phyloP scores from a whole-genome alignment of 1,284 basidiomycete genomes.

The Rhodotorula sp. region DNA sequence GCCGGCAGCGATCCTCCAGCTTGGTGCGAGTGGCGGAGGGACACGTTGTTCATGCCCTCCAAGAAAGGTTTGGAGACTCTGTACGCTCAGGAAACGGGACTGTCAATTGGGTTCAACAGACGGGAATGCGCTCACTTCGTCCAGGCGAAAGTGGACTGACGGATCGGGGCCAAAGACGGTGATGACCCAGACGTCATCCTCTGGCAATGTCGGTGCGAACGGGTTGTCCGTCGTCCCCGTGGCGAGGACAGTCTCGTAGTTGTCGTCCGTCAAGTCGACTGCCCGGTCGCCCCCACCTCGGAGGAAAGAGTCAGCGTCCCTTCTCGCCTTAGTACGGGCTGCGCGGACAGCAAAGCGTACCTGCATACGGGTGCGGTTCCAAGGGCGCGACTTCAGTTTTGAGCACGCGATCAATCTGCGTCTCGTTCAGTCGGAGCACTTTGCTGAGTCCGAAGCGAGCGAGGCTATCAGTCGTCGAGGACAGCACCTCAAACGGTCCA shows the following conservation, averaged over 20 bases:
- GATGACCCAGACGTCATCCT: slow-evolving; percentile 36
- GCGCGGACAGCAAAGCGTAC: slow-evolving; percentile 6
- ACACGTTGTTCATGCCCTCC: slow-evolving; percentile 26
- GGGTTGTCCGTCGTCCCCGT: slow-evolving; percentile 30
- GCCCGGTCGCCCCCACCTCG: background rate
- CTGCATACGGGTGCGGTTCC: slow-evolving; percentile 24
- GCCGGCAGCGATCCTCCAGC: slow-evolving; percentile 27
- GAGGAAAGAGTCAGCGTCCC: background rate
- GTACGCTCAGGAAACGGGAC: background rate
- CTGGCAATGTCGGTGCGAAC: slow-evolving; percentile 11
- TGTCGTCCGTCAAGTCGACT: slow-evolving; percentile 40
- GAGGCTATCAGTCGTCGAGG: background rate
- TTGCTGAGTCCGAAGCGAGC: slow-evolving; percentile 12
- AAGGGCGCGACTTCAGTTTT: background rate
- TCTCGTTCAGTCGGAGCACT: slow-evolving; percentile 34
- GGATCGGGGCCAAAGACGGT: slow-evolving; percentile 32
- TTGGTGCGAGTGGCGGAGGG: slow-evolving; percentile 26
- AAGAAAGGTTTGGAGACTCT: slow-evolving; percentile 30
- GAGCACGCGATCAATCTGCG: slow-evolving; percentile 27
- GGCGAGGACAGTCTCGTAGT: slow-evolving; percentile 28
- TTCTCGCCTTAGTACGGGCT: background rate
- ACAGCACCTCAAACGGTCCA: slow-evolving; percentile 12
- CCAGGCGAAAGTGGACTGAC: slow-evolving; percentile 12
- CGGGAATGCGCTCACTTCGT: background rate
- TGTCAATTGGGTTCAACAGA: background rate